Conservation (phyloP, 1,139 yeast species). For the Candida glucosophila region DNA sequence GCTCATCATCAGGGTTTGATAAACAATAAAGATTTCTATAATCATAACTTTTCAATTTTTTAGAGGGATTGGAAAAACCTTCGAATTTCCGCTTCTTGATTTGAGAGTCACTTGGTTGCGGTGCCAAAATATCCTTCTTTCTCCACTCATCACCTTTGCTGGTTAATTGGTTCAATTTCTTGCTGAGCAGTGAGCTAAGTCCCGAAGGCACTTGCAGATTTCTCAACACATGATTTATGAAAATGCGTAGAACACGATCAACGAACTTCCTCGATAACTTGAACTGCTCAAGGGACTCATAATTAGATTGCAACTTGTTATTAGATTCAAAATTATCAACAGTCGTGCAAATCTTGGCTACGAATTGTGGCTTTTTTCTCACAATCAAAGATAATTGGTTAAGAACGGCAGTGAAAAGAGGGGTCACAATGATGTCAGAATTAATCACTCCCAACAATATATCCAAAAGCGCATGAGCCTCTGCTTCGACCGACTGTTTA, state of each 20-base stretch:
- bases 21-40: slow-evolving; percentile 47
- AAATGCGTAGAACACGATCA: slow-evolving; percentile 31
- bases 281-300: slow-evolving; percentile 35
- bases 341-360: slow-evolving; percentile 32
- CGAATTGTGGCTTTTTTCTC: slow-evolving; percentile 49
- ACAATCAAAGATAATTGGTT: slow-evolving; percentile 44
- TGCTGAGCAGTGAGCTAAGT: slow-evolving; percentile 19
- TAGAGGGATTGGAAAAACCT: slow-evolving; percentile 22
- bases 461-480: slow-evolving; percentile 65
- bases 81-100: slow-evolving; percentile 34
- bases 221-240: slow-evolving; percentile 27
- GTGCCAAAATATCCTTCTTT: slow-evolving; percentile 27
- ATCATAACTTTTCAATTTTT: slow-evolving; percentile 21
- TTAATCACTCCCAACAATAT: slow-evolving; percentile 47
- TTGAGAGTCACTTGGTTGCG: slow-evolving; percentile 17
- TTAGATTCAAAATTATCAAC: slow-evolving; percentile 33
- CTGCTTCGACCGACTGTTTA: slow-evolving; percentile 52
- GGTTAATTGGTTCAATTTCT: slow-evolving; percentile 20
- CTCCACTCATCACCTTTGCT: slow-evolving; percentile 36
- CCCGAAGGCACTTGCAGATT: slow-evolving; percentile 26
- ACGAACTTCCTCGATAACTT: slow-evolving; percentile 34
- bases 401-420: slow-evolving; percentile 47
- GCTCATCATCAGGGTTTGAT: slow-evolving; percentile 51
- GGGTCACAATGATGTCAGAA: slow-evolving; percentile 48
- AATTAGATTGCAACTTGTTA: slow-evolving; percentile 34